A percentile compares a stretch with the other conserved stretches of the same genome.
Evolutionary conservation across 306 rosid genomes (phyloP).

Genomic region (Corylus avellana): DNA sequence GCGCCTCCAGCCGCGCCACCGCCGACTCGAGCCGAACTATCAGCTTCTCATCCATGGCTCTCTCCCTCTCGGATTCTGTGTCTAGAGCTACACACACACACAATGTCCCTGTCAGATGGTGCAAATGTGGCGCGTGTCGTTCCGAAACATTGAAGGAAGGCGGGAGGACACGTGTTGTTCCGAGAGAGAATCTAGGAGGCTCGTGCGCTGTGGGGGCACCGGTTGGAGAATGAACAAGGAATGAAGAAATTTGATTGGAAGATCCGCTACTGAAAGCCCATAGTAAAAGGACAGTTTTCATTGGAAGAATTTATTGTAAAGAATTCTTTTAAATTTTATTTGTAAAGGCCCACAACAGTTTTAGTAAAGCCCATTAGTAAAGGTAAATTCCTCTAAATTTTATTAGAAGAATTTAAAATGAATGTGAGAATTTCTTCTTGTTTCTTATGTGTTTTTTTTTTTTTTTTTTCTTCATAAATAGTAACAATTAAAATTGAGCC

Average conservation of each 20-base stretch:
- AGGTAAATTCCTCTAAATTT: no score
- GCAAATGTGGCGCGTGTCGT: constrained; percentile 40
- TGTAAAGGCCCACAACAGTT: no score
- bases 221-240: not conserved
- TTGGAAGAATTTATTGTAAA: no score
- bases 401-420: no score
- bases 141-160: not conserved
- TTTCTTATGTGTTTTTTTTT: no score
- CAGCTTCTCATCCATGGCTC: constrained; percentile 73
- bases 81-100: not conserved
- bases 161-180: constrained; percentile 43
- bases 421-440: no score
- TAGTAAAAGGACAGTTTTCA: no score
- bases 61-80: not conserved
- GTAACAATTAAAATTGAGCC: no score
- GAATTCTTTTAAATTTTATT: no score
- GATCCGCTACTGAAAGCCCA: no score
- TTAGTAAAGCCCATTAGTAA: no score
- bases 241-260: not conserved
- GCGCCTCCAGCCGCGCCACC: constrained; percentile 72
- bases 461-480: no score
- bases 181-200: constrained; percentile 25
- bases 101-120: constrained; percentile 15
- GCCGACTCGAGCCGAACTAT: constrained; percentile 81
- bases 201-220: constrained; percentile 17